Base-by-base conservation (phyloP, 2,329 filamentous ascomycete genomes). In the Penicillium sp. region DNA sequence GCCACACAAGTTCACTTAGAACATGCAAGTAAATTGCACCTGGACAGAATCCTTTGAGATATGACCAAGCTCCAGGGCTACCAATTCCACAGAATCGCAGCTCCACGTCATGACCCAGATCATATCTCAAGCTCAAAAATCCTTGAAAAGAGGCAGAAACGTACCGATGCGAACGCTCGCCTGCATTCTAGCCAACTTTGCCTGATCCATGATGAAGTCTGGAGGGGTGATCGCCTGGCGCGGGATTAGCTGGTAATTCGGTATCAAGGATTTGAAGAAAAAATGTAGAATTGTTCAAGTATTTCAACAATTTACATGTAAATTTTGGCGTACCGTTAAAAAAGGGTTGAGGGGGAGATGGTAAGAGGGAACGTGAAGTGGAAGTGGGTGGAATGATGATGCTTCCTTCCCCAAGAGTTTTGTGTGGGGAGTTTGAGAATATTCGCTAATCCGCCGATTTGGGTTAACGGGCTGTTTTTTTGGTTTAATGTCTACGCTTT, bases 151-250 rank as follows among this genome's bases (percentile, higher is more conserved):
- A 53, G 60, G 57, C 21, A 58, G 21, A 56, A 57, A 86, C 88
- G 72, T 86, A 90, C 89, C 89, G 80, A 88, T 90, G 77, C 85
- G 83, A 75, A 84, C 84, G 71, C 82, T 84, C 78, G 82, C 80
- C 78, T 87, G 84, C 82, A 87, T 84, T 76, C 78, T 84, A 75
- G 83, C 84, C 73, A 87, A 78, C 82, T 87, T 87, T 76, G 84
- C 84, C 73, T 82, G 80, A 83, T 87, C 84, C 85, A 87, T 86
- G 69, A 71, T 82, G 75, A 76, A 72, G 69, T 73, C 56, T 54
- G 62, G 62, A 57, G 62, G 63, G 56, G 62, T 51, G 55, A 56
- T 65, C 54, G 59, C 53, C 57, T 62, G 46, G 53, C 54, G 48
- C 33, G 48, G 41, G 25, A 51, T 67, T 67, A 61, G 62, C 61